Evolutionary conservation across 2,329 filamentous ascomycete genomes (phyloP).

Genomic region (Cephalotrichum gorgonifer): DNA sequence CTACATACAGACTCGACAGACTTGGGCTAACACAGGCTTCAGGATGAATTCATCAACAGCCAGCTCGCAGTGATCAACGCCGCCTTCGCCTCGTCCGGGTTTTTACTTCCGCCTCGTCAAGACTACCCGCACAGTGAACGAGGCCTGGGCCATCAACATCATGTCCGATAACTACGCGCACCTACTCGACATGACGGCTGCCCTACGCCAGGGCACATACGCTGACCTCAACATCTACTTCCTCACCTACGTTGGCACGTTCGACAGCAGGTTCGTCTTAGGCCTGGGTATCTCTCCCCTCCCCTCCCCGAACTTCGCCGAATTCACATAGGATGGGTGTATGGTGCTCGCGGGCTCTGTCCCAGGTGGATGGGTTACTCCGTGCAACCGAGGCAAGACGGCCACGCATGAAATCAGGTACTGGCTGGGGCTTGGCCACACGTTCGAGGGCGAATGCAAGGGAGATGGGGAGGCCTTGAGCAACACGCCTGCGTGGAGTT

Average conservation of each 20-base stretch:
- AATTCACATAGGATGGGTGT: slow-evolving; percentile 28
- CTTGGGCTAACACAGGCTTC: background rate
- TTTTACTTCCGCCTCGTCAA: slow-evolving; percentile 30
- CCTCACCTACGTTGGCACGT: slow-evolving; percentile 22
- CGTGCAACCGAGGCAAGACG: slow-evolving; percentile 23
- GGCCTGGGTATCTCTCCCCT: slow-evolving; percentile 37
- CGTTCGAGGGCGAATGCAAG: slow-evolving; percentile 31
- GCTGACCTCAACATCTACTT: slow-evolving; percentile 36
- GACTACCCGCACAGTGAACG: slow-evolving; percentile 31
- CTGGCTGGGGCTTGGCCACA: slow-evolving; percentile 38
- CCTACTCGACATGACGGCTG: slow-evolving; percentile 31
- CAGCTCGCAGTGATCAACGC: slow-evolving; percentile 27
- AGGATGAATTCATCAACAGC: slow-evolving; percentile 11
- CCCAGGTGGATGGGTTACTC: slow-evolving; percentile 23
- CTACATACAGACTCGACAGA: no score
- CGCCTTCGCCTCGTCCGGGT: slow-evolving; percentile 26
- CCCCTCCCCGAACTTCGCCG: slow-evolving; percentile 16
- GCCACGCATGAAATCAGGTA: slow-evolving; percentile 33
- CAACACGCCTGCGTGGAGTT: slow-evolving; percentile 28
- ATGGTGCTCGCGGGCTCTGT: slow-evolving; percentile 24
- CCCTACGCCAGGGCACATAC: slow-evolving; percentile 31
- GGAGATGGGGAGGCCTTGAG: slow-evolving; percentile 25
- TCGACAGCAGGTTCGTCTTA: no score
- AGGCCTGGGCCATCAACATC: slow-evolving; percentile 29
- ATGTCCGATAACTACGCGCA: slow-evolving; percentile 5